phyloP scores from a whole-genome alignment of 208 protist species.

The Blastocrithidia nonstop region DNA sequence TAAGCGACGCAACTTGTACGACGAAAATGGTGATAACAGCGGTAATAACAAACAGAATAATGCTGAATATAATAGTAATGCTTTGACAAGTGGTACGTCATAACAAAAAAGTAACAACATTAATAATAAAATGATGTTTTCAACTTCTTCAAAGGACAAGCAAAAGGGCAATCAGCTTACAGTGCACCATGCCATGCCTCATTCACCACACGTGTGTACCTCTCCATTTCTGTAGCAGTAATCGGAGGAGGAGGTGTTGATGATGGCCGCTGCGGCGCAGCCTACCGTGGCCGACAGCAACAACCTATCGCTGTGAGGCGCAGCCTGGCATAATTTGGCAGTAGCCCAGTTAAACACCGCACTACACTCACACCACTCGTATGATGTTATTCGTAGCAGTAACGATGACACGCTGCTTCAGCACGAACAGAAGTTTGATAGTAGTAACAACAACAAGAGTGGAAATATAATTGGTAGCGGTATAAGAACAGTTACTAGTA shows the following conservation, averaged over 20 bases:
- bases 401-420: no score
- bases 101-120: not conserved
- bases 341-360: slow-evolving; percentile 78
- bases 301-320: slow-evolving; percentile 69
- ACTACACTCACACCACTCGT: slow-evolving; percentile 3
- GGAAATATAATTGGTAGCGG: no score
- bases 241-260: slow-evolving; percentile 9
- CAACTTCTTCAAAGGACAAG: not conserved
- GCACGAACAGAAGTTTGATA: no score
- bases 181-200: no score
- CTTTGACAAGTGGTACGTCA: not conserved
- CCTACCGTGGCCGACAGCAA: slow-evolving; percentile 46
- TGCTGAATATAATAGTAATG: no score
- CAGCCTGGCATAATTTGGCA: slow-evolving; percentile 79
- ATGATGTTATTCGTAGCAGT: not conserved
- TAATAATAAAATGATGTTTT: not conserved
- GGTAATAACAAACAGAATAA: not conserved
- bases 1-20: slow-evolving; percentile 8
- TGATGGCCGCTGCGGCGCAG: slow-evolving; percentile 18
- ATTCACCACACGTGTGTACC: no score
- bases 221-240: not conserved
- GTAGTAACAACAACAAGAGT: slow-evolving; percentile 1
- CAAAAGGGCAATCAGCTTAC: no score
- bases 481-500: no score
- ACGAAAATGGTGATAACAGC: slow-evolving; percentile 5